Evolutionary conservation across 306 rosid genomes (phyloP), one percentile per base, ranked within the genome.

Genomic region (Castanopsis chinensis): DNA sequence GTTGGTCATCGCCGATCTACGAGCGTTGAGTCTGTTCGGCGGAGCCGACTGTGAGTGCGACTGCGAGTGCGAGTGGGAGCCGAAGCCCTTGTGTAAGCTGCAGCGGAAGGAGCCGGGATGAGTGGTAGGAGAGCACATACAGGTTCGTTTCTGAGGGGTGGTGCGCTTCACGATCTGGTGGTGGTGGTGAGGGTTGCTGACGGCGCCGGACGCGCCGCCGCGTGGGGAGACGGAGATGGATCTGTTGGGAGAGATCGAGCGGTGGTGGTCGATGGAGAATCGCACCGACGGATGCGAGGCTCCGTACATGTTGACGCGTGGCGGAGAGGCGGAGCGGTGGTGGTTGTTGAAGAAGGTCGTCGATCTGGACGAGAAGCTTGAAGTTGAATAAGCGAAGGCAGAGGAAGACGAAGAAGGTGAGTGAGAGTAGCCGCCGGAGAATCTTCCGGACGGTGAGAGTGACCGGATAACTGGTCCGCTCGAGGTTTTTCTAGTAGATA

Each of bases 71-170:
- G 53, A 3, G 0, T 12, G 88, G 5, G 91, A 74, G 53, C 81
- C 64, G 45, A 51, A 80, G 33, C 87, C 79, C 57, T 92, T 95
- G 81, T 95, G 99, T 23, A 95, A 92, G 74, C 95, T 89, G 78
- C 98, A 95, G 1, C 99, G 91, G 77, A 95, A 95, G 6, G 99
- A 93, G 75, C 99, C 99, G 0, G 99, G 99, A 78, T 95, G 99
- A 4, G 80, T 90, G 3, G 99, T 92, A 1, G 99, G 99, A 5
- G 99, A 92, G 75, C 99, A 95, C 93, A 93, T 85, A 51, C 99
- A 95, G 1, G 97, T 93, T 7, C 97, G 83, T 85, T 92, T 95
- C 85, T 73, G 83, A 17, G 45, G 1, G 11, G 77, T 79, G 83
- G 82, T 92, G 71, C 78, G 76, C 89, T 75, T 80, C 21, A 79